Base-by-base conservation (phyloP, 257 asterid species). In the Anisodus acutangulus region DNA sequence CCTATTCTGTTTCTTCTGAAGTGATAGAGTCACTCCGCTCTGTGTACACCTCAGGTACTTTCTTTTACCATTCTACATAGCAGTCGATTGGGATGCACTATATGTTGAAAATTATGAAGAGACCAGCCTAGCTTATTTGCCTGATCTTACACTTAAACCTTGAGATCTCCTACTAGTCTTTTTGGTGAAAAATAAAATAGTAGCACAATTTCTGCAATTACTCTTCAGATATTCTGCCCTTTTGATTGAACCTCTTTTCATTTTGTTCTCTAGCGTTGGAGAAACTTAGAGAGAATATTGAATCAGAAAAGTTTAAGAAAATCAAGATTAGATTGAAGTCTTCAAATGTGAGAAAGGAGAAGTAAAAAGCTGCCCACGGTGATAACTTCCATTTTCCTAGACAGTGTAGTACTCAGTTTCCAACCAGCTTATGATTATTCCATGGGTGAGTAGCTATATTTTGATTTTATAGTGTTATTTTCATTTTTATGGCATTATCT, bases 211-310 rank as follows among this genome's bases (percentile, higher is more conserved):
- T 51, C 81, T 51, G 60, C 81, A 76, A 53, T 51, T 26, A 76
- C 81, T 49, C 47, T 7, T 76, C 43, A 3, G 67, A n/a, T 80
- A 58, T 43, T 17, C 12, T 67, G 67, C 22, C 49, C 57, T 69
- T 43, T 63, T 22, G 64, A 60, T 78, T 17, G 67, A 17, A 41
- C 82, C 49, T 72, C 69, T 19, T 62, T 51, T 68, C 95, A 31
- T 31, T 4, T 26, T 51, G n/a, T 51, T 31, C 60, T 76, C 81
- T 49, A 95, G 99, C 97, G n/a, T 88, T 94, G 97, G 93, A 84
- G 88, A 92, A 89, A 88, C 84, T 94, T 89, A 91, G 90, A 89
- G 95, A 90, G 90, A 89, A 88, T 47, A 88, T 93, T 62, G 86
- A 89, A 87, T 87, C 95, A 19, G 94, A 91, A 86, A 87, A 69